Base-by-base conservation (phyloP, 306 rosid genomes). In the Lathyrus sativus region DNA sequence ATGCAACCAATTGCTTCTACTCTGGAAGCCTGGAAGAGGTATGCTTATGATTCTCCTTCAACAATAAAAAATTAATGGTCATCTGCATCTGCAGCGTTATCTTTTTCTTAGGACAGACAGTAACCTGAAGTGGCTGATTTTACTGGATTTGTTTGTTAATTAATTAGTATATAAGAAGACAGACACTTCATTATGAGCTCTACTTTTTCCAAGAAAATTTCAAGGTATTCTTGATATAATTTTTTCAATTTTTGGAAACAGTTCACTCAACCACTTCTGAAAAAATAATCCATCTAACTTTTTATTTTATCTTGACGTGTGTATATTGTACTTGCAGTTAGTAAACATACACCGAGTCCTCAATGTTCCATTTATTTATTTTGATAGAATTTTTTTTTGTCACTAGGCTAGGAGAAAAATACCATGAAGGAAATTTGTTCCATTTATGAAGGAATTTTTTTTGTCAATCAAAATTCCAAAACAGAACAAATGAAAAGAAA, bases 1-100 rank as follows among this genome's bases (percentile, higher is more conserved):
- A 81, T 88, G 95, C 91, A 88, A 83, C 98, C 98, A 78, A 82
- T 86, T 80, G 84, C 89, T 83, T 93, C 98, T 51, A 67, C 79
- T 58, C 22, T 81, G 50, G 95, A 84, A 58, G 85, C 96, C 46
- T 68, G 84, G 87, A 90, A 87, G 79, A 93, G 96, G 98, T 92
- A 63, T 63, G 81, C 71, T 68, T 67, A 49, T 49, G 42, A 70
- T 63, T 62, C 69, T 38, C 67, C 59, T 67, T 51, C n/a, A 18
- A 12, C 28, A 19, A 51, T 33, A 51, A 46, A 50, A 51, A 51
- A 48, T 24, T 66, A 42, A 35, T 28, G 10, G 37, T 62, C 41
- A 70, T 58, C 7, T 31, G 35, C 35, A 31, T 31, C 35, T 31
- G 22, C 48, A 3, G 55, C 50, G 62, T 70, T 49, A 50, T 59